Evolutionary conservation across 495 filamentous ascomycete species (phyloP).

Genomic region (Patellaria atrata): DNA sequence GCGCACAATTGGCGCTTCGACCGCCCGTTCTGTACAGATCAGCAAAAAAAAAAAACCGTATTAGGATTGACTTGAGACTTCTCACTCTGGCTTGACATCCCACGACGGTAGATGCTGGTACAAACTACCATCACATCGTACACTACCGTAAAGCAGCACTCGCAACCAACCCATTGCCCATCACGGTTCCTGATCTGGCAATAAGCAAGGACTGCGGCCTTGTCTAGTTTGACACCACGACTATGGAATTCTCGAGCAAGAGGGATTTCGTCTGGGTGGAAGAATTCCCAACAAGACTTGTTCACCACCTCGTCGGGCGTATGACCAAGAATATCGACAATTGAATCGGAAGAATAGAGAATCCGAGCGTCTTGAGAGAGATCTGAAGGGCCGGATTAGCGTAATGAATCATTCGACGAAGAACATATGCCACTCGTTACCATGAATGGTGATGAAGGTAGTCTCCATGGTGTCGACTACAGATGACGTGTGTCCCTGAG

Average conservation of each 20-base stretch:
- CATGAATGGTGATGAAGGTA: slow-evolving; percentile 89
- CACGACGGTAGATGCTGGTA: slow-evolving; percentile 62
- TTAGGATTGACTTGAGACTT: slow-evolving; percentile 7
- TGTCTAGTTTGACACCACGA: slow-evolving; percentile 62
- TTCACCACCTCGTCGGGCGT: slow-evolving; percentile 59
- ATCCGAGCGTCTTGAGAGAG: slow-evolving; percentile 63
- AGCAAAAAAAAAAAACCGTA: slow-evolving; percentile 2
- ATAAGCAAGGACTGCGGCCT: slow-evolving; percentile 73
- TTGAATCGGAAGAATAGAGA: slow-evolving; percentile 70
- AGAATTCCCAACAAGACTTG: slow-evolving; percentile 73
- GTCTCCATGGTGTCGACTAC: slow-evolving; percentile 57
- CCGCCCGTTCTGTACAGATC: slow-evolving; percentile 46
- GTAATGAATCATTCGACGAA: slow-evolving; percentile 5
- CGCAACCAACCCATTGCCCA: slow-evolving; percentile 66
- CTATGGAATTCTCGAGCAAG: slow-evolving; percentile 60
- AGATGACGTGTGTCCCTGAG: too few relatives aligned
- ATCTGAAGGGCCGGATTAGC: slow-evolving; percentile 39
- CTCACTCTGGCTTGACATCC: slow-evolving; percentile 61
- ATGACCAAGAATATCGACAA: slow-evolving; percentile 71
- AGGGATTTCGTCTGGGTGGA: slow-evolving; percentile 68
- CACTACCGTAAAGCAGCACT: slow-evolving; percentile 81
- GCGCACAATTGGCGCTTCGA: slow-evolving; percentile 67
- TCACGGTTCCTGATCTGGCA: slow-evolving; percentile 52
- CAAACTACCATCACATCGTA: slow-evolving; percentile 78
- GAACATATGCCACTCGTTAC: slow-evolving; percentile 32